Evolutionary conservation across 805 yeast genomes (phyloP).

Genomic region (Dipodascus geniculatus): DNA sequence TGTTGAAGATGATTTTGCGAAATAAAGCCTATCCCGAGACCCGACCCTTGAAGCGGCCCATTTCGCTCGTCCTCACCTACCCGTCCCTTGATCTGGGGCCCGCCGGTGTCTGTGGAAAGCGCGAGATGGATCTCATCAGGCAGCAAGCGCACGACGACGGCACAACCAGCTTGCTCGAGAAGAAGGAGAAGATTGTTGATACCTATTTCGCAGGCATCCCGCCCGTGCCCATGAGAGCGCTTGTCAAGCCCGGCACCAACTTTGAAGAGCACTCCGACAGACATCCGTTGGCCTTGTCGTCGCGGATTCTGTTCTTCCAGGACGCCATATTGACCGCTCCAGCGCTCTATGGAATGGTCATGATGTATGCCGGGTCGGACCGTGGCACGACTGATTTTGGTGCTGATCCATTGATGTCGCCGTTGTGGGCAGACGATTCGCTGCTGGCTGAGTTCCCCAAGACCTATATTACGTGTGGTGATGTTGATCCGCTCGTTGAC

Average conservation of each 20-base stretch:
- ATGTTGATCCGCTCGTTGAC: conserved; percentile 23
- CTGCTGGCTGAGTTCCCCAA: conserved; percentile 20
- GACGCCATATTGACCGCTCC: conserved; percentile 21
- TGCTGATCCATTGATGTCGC: conserved; percentile 19
- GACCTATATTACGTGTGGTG: conserved; percentile 22
- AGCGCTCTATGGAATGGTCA: conserved; percentile 17
- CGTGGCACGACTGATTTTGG: conserved; percentile 15
- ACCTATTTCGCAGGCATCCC: conserved; percentile 4
- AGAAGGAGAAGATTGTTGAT: conserved; percentile 13
- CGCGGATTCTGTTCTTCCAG: conserved; percentile 19
- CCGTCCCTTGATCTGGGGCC: conserved; percentile 22
- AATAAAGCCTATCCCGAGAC: background rate
- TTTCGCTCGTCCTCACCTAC: conserved; percentile 18
- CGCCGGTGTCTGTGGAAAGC: conserved; percentile 15
- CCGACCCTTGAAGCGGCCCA: conserved; percentile 11
- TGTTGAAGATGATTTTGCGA: conserved; percentile 12
- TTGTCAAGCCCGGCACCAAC: conserved; percentile 4
- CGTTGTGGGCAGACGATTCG: conserved; percentile 18
- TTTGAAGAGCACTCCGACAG: conserved; percentile 6
- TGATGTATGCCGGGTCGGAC: conserved; percentile 19
- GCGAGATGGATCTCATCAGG: conserved; percentile 17
- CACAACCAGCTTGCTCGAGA: conserved; percentile 9
- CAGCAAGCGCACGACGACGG: conserved; percentile 13
- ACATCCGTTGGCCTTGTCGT: conserved; percentile 20
- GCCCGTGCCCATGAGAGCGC: background rate